phyloP scores from a whole-genome alignment of 1,284 basidiomycete species.

The Paramarasmius palmivorus region DNA sequence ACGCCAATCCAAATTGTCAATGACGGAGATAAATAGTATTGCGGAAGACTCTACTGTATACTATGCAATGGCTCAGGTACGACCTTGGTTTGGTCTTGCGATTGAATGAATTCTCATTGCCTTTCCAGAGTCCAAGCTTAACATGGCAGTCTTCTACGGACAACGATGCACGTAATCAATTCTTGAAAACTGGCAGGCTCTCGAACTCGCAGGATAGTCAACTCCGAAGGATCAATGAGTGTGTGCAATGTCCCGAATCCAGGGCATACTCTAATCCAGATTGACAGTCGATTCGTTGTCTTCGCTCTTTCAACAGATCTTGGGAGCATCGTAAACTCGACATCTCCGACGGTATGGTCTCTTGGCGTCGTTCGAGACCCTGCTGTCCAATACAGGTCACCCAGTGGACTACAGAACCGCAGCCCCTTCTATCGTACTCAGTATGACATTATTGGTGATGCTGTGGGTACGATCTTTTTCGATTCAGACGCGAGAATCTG shows the following conservation, averaged over 20 bases:
- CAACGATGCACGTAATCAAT: background rate
- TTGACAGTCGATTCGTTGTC: background rate
- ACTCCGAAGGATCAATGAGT: background rate
- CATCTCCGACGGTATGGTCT: background rate
- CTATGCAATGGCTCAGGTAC: background rate
- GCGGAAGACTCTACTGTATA: conserved; percentile 32
- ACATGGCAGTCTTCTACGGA: background rate
- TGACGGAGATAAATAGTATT: conserved; percentile 29
- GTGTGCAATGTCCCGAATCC: too few species aligned
- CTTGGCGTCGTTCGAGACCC: background rate
- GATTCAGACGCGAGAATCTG: background rate
- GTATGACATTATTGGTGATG: background rate
- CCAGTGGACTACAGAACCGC: background rate
- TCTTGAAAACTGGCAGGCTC: background rate
- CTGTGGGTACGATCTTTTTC: background rate
- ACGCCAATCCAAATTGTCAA: conserved; percentile 1
- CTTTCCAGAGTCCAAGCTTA: background rate
- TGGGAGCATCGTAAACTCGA: background rate
- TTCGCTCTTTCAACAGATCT: background rate
- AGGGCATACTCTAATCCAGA: too few species aligned
- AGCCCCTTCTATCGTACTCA: background rate
- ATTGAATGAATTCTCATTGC: too few species aligned
- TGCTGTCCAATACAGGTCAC: background rate
- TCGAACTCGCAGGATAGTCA: background rate
- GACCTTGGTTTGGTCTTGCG: background rate